Evolutionary conservation across 1,284 basidiomycete species (phyloP).

Genomic region (Trichosporon ovoides): DNA sequence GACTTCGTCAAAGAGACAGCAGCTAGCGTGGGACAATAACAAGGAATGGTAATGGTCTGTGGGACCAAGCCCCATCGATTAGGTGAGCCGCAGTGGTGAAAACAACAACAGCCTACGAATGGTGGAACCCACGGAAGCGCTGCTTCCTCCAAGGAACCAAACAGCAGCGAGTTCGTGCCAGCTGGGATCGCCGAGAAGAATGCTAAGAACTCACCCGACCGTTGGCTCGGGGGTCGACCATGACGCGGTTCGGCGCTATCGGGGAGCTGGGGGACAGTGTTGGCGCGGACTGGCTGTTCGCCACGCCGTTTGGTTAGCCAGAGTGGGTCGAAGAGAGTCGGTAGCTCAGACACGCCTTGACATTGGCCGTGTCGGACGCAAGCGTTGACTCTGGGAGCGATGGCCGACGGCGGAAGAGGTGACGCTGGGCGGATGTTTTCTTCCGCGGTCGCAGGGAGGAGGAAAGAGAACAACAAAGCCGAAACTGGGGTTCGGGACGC

Average conservation of each 20-base stretch:
- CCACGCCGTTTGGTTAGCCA: not conserved
- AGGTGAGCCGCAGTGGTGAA: slow-evolving; percentile 3
- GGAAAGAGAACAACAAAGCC: slow-evolving; percentile 4
- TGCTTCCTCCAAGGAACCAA: not conserved
- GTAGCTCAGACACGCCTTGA: slow-evolving; percentile 1
- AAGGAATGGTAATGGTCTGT: not conserved
- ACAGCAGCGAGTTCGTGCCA: not conserved
- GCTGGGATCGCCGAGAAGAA: not conserved
- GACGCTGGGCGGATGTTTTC: slow-evolving; percentile 4
- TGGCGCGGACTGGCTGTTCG: not conserved
- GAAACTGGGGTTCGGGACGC: not conserved
- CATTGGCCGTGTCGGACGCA: slow-evolving; percentile 3
- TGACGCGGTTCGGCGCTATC: slow-evolving; percentile 4
- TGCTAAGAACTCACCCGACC: slow-evolving; percentile 13
- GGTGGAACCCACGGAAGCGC: not conserved
- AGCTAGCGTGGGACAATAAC: slow-evolving; percentile 4
- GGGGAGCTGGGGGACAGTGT: not conserved
- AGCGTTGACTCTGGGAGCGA: not conserved
- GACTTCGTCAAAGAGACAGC: not conserved
- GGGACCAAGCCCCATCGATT: slow-evolving; percentile 4
- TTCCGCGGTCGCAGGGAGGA: not conserved
- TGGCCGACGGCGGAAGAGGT: not conserved
- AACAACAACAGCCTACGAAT: slow-evolving; percentile 15
- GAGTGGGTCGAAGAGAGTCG: not conserved
- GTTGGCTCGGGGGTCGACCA: slow-evolving; percentile 17